Evolutionary conservation across 1,284 basidiomycete species (phyloP).

Genomic region (Anthracocystis setariae): DNA sequence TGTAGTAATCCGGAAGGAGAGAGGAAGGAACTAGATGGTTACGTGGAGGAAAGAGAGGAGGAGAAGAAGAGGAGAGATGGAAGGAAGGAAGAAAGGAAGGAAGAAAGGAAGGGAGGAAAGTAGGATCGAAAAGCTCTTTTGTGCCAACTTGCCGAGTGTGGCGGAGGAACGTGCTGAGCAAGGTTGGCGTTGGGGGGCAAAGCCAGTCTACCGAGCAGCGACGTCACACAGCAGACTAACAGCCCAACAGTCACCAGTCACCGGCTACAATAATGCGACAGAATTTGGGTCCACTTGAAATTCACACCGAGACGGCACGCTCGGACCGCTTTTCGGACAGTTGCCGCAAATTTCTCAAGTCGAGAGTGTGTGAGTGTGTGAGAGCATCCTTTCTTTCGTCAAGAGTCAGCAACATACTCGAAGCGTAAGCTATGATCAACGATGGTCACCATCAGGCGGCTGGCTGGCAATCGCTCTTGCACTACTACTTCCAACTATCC

Average conservation of each 20-base stretch:
- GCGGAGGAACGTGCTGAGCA: constrained; percentile 2
- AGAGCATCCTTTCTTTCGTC: too few relatives aligned
- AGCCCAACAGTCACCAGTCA: too few relatives aligned
- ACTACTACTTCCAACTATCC: too few relatives aligned
- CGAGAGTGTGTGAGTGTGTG: too few relatives aligned
- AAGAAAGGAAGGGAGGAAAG: constrained; percentile 4
- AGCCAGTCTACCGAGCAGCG: not conserved
- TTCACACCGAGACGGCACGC: constrained; percentile 21
- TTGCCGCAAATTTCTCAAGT: constrained; percentile 1
- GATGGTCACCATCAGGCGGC: too few relatives aligned
- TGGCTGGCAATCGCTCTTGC: too few relatives aligned
- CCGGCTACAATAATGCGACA: too few relatives aligned
- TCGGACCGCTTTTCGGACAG: constrained; percentile 24
- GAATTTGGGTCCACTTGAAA: not conserved
- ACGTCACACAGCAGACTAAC: not conserved
- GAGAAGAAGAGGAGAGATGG: constrained; percentile 2
- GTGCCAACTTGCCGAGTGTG: not conserved
- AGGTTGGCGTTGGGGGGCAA: not conserved
- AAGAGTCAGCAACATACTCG: too few relatives aligned
- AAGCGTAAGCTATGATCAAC: too few relatives aligned
- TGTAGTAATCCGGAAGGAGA: not conserved
- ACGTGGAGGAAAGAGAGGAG: constrained; percentile 3
- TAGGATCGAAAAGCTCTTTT: not conserved
- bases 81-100: constrained; percentile 4
- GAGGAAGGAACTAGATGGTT: not conserved